phyloP scores from a whole-genome alignment of 306 rosid species.

The Arachis hypogaea region DNA sequence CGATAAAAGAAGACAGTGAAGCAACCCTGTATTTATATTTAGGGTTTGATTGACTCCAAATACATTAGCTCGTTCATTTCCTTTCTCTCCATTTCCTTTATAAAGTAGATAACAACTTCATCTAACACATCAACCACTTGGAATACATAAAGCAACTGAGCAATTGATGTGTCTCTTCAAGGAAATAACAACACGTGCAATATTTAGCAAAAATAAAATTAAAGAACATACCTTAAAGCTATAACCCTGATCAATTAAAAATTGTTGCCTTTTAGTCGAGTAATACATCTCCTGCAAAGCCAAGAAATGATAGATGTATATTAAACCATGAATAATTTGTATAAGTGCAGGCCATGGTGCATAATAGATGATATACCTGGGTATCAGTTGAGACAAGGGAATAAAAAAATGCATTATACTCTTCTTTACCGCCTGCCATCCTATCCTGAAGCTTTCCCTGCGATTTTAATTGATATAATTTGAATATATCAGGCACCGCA shows the following conservation, averaged over 20 bases:
- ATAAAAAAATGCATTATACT: conserved; percentile 95
- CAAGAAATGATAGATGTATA: conserved; percentile 12
- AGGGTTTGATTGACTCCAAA: conserved; percentile 20
- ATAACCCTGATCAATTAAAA: conserved; percentile 98
- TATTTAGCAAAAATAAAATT: background rate
- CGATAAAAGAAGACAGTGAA: background rate
- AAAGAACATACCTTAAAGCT: conserved; percentile 80
- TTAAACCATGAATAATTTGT: conserved; percentile 23
- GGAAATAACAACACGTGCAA: conserved; percentile 32
- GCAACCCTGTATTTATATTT: background rate
- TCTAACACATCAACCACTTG: background rate
- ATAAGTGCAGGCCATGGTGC: background rate
- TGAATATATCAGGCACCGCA: conserved; percentile 32
- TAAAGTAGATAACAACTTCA: background rate
- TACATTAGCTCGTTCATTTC: background rate
- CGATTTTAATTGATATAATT: conserved; percentile 40
- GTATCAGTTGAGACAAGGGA: conserved; percentile 98
- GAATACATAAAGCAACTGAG: conserved; percentile 23
- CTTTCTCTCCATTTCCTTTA: conserved; percentile 14
- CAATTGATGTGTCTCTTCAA: conserved; percentile 13
- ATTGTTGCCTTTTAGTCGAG: conserved; percentile 96
- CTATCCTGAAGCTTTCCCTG: conserved; percentile 96
- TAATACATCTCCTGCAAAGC: conserved; percentile 92
- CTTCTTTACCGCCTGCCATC: conserved; percentile 99
- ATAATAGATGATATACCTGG: conserved; percentile 57